Evolutionary conservation across 495 filamentous ascomycete species (phyloP).

Genomic region (Trichocladium antarcticum): DNA sequence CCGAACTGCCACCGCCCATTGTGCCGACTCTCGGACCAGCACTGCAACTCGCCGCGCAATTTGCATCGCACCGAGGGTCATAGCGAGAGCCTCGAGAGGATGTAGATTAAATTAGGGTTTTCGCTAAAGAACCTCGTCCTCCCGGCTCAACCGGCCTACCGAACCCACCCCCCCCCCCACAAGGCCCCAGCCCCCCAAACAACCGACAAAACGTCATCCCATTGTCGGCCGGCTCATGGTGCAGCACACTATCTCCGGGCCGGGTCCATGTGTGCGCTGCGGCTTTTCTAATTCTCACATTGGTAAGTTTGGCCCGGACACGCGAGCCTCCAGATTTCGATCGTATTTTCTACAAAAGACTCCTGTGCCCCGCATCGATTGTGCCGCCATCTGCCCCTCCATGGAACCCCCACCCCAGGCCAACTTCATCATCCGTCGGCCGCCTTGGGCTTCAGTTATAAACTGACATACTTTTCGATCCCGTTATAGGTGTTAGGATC

Average conservation of each 20-base stretch:
- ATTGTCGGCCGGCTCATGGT: constrained; percentile 12
- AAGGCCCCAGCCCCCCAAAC: constrained; percentile 2
- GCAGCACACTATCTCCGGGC: constrained; percentile 9
- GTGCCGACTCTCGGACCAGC: constrained; percentile 2
- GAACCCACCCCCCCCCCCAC: constrained; percentile 3
- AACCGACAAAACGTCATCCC: constrained; percentile 23
- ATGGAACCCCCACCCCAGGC: not conserved
- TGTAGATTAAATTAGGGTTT: no score
- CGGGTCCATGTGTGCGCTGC: constrained; percentile 32
- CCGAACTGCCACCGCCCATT: constrained; percentile 10
- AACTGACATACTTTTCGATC: not conserved
- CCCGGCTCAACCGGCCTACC: constrained; percentile 8
- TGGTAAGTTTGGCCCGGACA: constrained; percentile 30
- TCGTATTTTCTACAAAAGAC: not conserved
- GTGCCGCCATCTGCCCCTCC: not conserved
- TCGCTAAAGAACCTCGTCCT: no score
- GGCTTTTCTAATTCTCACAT: constrained; percentile 32
- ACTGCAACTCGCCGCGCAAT: constrained; percentile 4
- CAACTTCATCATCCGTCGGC: not conserved
- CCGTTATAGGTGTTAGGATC: constrained; percentile 20
- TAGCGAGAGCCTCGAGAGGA: not conserved
- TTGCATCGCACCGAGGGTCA: not conserved
- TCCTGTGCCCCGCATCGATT: not conserved
- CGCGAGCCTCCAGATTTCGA: no score
- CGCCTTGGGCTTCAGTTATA: not conserved